Conservation (phyloP, 148 eudicot species). For the Rhododendron molle region DNA sequence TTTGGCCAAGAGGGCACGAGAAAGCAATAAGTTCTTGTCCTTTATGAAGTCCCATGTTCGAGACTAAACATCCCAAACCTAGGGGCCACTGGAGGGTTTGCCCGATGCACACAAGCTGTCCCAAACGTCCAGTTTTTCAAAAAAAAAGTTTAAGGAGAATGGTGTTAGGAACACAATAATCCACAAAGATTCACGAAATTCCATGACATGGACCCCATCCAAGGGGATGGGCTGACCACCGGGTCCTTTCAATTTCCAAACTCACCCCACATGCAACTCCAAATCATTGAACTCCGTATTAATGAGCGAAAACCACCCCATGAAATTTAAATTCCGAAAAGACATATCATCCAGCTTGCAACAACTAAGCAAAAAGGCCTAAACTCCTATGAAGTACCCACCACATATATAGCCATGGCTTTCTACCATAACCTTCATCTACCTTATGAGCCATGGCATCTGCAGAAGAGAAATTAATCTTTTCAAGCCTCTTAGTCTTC, state of each 20-base stretch:
- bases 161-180: not conserved
- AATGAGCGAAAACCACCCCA: not conserved
- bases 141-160: too few relatives aligned
- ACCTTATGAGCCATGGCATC: conserved; percentile 28
- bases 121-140: too few relatives aligned
- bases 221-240: not conserved
- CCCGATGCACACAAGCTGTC: too few relatives aligned
- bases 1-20: too few relatives aligned
- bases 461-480: conserved; percentile 13
- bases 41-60: too few relatives aligned
- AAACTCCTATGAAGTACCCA: not conserved
- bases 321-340: conserved; percentile 9
- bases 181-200: not conserved
- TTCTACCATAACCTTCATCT: not conserved
- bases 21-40: too few relatives aligned
- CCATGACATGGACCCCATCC: not conserved
- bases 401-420: conserved; percentile 18
- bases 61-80: too few relatives aligned
- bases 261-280: conserved; percentile 27
- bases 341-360: conserved; percentile 61
- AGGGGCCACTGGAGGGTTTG: too few relatives aligned
- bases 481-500: conserved; percentile 12
- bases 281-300: conserved; percentile 5
- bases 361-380: conserved; percentile 53
- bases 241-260: not conserved